Evolutionary conservation across 2,329 filamentous ascomycete genomes (phyloP).

Genomic region (Sphaerulina vaccinii): DNA sequence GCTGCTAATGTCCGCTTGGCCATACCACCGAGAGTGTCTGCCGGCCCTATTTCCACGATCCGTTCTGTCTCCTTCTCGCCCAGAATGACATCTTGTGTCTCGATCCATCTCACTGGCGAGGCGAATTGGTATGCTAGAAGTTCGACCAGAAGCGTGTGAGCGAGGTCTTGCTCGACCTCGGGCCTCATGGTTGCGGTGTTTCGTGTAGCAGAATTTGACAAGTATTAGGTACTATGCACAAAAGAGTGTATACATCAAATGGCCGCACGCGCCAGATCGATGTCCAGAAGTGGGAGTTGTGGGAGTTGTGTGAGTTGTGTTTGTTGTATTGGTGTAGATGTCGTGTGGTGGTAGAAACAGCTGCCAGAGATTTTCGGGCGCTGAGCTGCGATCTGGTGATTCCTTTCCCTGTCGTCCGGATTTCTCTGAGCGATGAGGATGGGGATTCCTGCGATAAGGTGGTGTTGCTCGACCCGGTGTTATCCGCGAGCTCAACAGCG

Average conservation of each 20-base stretch:
- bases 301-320: conserved; percentile 7
- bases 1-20: conserved; percentile 91
- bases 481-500: conserved; percentile 13
- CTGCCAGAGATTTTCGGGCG: conserved; percentile 19
- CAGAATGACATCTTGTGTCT: conserved; percentile 99
- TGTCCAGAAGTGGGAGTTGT: conserved; percentile 12
- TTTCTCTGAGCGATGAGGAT: conserved; percentile 3
- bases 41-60: conserved; percentile 95
- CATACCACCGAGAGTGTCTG: conserved; percentile 96
- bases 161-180: conserved; percentile 98
- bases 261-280: conserved; percentile 12
- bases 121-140: conserved; percentile 99
- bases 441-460: conserved; percentile 9
- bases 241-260: conserved; percentile 25
- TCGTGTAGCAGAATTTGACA: conserved; percentile 17
- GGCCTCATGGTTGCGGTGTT: conserved; percentile 69
- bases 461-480: conserved; percentile 4
- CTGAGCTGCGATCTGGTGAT: background rate
- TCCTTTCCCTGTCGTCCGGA: background rate
- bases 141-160: conserved; percentile 96
- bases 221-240: conserved; percentile 6
- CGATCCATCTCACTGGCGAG: conserved; percentile 98
- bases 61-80: conserved; percentile 93
- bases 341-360: conserved; percentile 8
- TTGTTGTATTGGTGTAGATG: conserved; percentile 2